Base-by-base conservation (phyloP, 495 filamentous ascomycete genomes). In the Elaphomyces granulatus region DNA sequence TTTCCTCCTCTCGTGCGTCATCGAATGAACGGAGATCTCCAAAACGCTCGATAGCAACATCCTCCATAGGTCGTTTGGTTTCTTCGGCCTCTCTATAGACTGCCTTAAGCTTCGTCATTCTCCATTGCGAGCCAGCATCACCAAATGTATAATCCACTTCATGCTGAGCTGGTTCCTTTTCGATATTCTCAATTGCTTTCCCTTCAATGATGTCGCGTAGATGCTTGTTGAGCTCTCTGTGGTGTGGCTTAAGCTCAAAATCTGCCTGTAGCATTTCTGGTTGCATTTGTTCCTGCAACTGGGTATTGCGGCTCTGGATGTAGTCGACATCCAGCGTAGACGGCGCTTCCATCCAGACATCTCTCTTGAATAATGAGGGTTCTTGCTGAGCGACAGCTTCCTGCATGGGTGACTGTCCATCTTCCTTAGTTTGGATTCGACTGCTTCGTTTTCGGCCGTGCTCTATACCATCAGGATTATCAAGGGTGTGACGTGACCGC, bases 271-370 rank as follows among this genome's bases (percentile, higher is more conserved):
- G 64, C 34, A 72, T 66, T 17, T 46, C 61, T 4, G 66, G 47
- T 43, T 74, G 71, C 16, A 54, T 45, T 26, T 52, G 50, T 38
- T 59, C 58, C 38, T 67, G 48, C 10, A 56, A 10, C 23, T 48
- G 56, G 40, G 72, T 71, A 2, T 60, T 57, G 3, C 70, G 74
- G 42, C 76, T 74, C 34, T 88, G 81, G 21, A 82, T 78, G 53
- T 90, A 94, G 46, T 94, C 86, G 40, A 95, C 67, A 36, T 87
- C 84, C 14, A 87, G 54, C 0, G 75, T 75, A 4, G 80, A 81
- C 0, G 90, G 87, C 2, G 77, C 78, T 46, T 87, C 74, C 92
- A 98, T 98, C 90, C 90, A 98, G 3, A 81, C 73, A 60, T 95
- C 92, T 41, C 90, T 70, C 47, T 75, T 67, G 15, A 74, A 43